Evolutionary conservation across 768 basidiomycete species (phyloP).

Genomic region (Tylopilus sp.): DNA sequence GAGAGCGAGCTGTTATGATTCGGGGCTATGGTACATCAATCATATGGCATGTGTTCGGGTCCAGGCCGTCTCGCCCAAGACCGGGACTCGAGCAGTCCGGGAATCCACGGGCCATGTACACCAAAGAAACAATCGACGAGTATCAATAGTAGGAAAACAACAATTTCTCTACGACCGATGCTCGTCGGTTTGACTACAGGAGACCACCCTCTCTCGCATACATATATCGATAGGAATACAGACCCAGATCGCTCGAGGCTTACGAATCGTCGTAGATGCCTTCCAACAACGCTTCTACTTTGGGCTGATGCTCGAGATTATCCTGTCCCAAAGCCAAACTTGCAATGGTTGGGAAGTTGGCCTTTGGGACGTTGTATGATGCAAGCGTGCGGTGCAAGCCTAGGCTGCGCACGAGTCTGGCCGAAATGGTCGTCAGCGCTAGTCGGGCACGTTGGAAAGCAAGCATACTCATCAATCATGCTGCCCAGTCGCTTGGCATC

Average conservation of each 20-base stretch:
- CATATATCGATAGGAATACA: no score
- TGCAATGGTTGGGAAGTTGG: slow-evolving; percentile 54
- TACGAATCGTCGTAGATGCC: slow-evolving; percentile 37
- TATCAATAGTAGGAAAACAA: no score
- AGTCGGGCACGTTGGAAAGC: not conserved
- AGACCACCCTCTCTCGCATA: no score
- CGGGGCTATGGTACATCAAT: slow-evolving; percentile 7
- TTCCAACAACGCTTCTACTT: slow-evolving; percentile 50
- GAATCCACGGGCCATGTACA: not conserved
- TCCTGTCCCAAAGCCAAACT: slow-evolving; percentile 23
- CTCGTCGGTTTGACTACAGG: no score
- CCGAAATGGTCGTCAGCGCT: slow-evolving; percentile 4
- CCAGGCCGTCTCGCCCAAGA: not conserved
- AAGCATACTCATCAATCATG: slow-evolving; percentile 54
- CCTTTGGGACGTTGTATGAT: slow-evolving; percentile 61
- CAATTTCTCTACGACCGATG: no score
- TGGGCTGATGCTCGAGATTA: slow-evolving; percentile 34
- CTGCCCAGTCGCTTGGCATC: slow-evolving; percentile 53
- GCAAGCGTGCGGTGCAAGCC: slow-evolving; percentile 56
- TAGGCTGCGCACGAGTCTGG: slow-evolving; percentile 57
- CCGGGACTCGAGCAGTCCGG: not conserved
- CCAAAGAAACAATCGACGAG: no score
- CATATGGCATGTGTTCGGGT: slow-evolving; percentile 4
- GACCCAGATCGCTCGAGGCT: no score
- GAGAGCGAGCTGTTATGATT: no score